A percentile compares a stretch with the other conserved stretches of the same genome.
phyloP scores from a whole-genome alignment of 305 asterid genomes.

The Rubia balearica region DNA sequence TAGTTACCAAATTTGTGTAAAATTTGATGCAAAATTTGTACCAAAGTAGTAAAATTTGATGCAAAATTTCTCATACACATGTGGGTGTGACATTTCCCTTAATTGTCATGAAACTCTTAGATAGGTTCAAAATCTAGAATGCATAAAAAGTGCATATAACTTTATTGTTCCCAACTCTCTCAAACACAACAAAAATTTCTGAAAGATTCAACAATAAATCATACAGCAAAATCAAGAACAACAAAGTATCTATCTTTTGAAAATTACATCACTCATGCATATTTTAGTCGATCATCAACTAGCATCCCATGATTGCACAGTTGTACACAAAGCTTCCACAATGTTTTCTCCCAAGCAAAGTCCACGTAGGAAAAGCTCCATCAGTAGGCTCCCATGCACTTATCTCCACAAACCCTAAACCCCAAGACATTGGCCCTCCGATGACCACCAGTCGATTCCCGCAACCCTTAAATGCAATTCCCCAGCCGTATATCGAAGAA shows the following conservation, averaged over 20 bases:
- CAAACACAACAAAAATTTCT: too few species aligned
- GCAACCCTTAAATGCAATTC: slow-evolving; percentile 71
- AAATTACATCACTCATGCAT: background rate
- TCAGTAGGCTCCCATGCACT: slow-evolving; percentile 66
- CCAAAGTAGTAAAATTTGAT: too few species aligned
- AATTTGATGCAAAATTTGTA: too few species aligned
- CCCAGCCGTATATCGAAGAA: slow-evolving; percentile 75
- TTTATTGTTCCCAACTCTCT: background rate
- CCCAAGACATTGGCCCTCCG: slow-evolving; percentile 56
- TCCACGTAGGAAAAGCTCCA: slow-evolving; percentile 56
- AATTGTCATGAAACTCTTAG: too few species aligned
- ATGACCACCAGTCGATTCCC: slow-evolving; percentile 63
- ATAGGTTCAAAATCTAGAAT: too few species aligned
- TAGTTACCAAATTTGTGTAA: too few species aligned
- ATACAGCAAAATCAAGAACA: too few species aligned
- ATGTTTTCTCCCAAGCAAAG: slow-evolving; percentile 49
- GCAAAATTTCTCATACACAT: too few species aligned
- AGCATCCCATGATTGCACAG: slow-evolving; percentile 88
- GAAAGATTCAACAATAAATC: background rate
- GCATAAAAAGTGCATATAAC: too few species aligned
- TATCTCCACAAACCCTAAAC: slow-evolving; percentile 54
- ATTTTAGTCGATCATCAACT: background rate
- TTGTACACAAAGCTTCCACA: slow-evolving; percentile 73
- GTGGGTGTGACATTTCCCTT: too few species aligned
- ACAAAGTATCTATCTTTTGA: too few species aligned